Base-by-base conservation (phyloP, 345 rosid species). In the Citrus australasica region DNA sequence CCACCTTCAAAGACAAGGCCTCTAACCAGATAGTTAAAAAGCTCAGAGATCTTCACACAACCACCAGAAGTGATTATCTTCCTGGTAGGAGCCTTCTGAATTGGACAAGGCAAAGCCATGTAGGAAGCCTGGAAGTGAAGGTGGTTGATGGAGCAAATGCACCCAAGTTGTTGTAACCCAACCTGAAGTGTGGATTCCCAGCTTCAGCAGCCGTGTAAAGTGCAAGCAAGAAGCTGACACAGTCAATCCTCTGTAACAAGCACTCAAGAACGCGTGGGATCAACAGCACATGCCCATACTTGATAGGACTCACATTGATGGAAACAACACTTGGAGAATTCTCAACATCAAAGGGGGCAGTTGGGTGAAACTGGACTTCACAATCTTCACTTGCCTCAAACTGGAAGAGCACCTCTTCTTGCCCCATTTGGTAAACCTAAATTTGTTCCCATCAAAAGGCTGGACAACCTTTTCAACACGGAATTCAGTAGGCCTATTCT, bases 81-180 rank as follows among this genome's bases (percentile, higher is more conserved):
- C 88, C 83, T 79, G 19, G 92, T 85, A 68, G 91, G 73, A 71
- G 94, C 92, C 87, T 90, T 96, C 94, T 96, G 98, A 9, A 95
- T 87, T 0, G 99, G 97, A 73, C 93, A 93, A 32, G 88, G 88
- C 78, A 88, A 78, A 6, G 92, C 92, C 87, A 92, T 76, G 80
- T 89, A 95, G 79, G 93, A 95, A 66, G 99, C 98, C 97, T 96
- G 98, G 81, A 94, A 96, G 88, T 96, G 99, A 77, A 96, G 99
- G 82, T 96, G 99, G 79, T 96, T 96, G 85, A 94, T 68, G 99
- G 32, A 30, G 32, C 32, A 30, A 30, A 30, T 30, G 32, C 97
- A 62, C 98, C 97, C 86, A 96, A 87, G 84, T 97, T 94, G 78
- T 96, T 94, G 89, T 96, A 94, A 64, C 99, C 97, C 80, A 96